phyloP scores from a whole-genome alignment of 2,329 filamentous ascomycete genomes.

The Penicillium italicum region DNA sequence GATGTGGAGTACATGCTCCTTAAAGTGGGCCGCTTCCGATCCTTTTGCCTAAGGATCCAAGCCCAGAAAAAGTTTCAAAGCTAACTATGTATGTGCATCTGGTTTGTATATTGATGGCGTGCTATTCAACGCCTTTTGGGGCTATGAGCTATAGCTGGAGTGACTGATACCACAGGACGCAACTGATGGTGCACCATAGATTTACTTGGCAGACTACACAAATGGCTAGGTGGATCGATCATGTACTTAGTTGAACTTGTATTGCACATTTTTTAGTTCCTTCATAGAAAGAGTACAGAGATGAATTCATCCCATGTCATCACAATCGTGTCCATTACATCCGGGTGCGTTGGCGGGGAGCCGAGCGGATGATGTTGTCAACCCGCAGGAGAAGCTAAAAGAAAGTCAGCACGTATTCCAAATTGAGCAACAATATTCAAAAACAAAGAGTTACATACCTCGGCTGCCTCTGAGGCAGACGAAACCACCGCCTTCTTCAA shows the following conservation, averaged over 20 bases:
- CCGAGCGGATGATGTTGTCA: constrained; percentile 95
- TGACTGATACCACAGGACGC: no score
- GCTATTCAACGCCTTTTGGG: not conserved
- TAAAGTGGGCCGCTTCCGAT: not conserved
- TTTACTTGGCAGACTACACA: not conserved
- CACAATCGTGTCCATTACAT: constrained; percentile 50
- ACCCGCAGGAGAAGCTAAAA: constrained; percentile 78
- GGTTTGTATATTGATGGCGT: no score
- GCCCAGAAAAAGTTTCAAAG: not conserved
- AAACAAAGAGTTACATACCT: constrained; percentile 60
- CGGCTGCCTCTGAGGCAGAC: constrained; percentile 91
- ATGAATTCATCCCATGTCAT: constrained; percentile 20
- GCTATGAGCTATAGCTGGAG: no score
- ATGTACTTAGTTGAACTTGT: constrained; percentile 14
- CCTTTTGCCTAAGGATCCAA: not conserved
- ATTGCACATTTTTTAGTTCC: constrained; percentile 16
- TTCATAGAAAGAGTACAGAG: constrained; percentile 12
- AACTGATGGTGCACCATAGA: no score
- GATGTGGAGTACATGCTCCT: no score
- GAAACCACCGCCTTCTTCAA: constrained; percentile 97
- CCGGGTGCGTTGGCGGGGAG: constrained; percentile 76
- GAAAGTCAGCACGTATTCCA: constrained; percentile 13
- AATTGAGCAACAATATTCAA: not conserved
- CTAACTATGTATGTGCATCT: no score
- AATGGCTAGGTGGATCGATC: constrained; percentile 1